Percentiles rank a stretch among this genome's conserved stretches.
Evolutionary conservation across 306 rosid genomes (phyloP).

Genomic region (Cercis canadensis): DNA sequence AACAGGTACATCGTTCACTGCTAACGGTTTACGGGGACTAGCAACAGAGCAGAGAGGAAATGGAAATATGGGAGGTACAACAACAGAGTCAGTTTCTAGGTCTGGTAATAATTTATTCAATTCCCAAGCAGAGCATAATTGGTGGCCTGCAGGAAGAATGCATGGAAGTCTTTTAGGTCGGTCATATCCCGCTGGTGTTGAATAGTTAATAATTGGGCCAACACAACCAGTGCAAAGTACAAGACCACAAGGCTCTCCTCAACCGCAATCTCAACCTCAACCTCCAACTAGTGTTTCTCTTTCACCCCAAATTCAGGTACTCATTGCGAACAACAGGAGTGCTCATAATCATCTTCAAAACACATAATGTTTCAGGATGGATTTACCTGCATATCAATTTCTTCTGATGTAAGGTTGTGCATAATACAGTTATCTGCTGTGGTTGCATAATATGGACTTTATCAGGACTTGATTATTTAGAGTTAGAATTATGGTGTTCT

Average conservation of each 20-base stretch:
- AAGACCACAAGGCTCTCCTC: slow-evolving; percentile 22
- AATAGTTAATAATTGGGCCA: slow-evolving; percentile 62
- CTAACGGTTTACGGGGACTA: slow-evolving; percentile 40
- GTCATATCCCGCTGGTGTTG: slow-evolving; percentile 46
- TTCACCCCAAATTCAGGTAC: slow-evolving; percentile 36
- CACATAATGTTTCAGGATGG: slow-evolving; percentile 16
- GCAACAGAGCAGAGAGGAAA: slow-evolving; percentile 55
- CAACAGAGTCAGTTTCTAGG: slow-evolving; percentile 48
- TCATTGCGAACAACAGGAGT: slow-evolving; percentile 41
- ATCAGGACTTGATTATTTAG: too few relatives aligned
- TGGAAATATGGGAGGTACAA: slow-evolving; percentile 42
- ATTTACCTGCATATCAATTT: not conserved
- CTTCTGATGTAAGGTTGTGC: too few relatives aligned
- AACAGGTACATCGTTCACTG: slow-evolving; percentile 38
- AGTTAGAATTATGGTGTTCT: too few relatives aligned
- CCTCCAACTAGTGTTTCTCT: slow-evolving; percentile 12
- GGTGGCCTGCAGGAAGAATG: slow-evolving; percentile 78
- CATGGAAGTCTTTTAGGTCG: slow-evolving; percentile 80
- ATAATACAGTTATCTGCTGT: not conserved
- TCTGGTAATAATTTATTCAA: slow-evolving; percentile 40
- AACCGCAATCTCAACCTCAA: slow-evolving; percentile 1
- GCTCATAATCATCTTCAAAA: slow-evolving; percentile 36
- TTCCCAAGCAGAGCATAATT: slow-evolving; percentile 52
- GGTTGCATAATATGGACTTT: not conserved
- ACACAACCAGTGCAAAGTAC: slow-evolving; percentile 44